Evolutionary conservation across 495 filamentous ascomycete species (phyloP).

Genomic region (Penicillium pulvis): DNA sequence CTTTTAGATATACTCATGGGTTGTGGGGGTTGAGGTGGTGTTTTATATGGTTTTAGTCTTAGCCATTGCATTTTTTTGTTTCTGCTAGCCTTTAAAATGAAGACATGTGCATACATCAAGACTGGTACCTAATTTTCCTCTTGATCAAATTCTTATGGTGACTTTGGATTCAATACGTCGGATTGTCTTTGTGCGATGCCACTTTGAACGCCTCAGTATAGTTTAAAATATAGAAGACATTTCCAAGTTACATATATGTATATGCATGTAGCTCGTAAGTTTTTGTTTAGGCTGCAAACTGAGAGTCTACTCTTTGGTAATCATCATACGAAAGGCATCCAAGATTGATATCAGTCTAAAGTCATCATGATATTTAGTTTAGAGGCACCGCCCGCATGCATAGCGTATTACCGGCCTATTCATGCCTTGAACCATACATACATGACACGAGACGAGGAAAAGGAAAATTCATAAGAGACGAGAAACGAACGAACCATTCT

Average conservation of each 20-base stretch:
- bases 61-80: not conserved
- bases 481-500: conserved; percentile 5
- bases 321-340: not conserved
- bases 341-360: conserved; percentile 6
- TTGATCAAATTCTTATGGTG: not conserved
- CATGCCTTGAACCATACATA: conserved; percentile 31
- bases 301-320: not conserved
- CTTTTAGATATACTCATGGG: not conserved
- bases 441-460: conserved; percentile 26
- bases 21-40: not conserved
- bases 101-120: not conserved
- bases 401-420: conserved; percentile 28
- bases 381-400: conserved; percentile 21
- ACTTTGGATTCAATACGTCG: not conserved
- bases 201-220: no score
- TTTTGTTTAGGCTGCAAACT: not conserved
- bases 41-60: not conserved
- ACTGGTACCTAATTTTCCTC: not conserved
- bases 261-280: no score
- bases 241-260: no score
- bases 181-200: no score
- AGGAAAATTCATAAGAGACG: conserved; percentile 11
- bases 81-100: conserved; percentile 1
- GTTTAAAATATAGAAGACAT: no score
- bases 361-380: conserved; percentile 24